Base-by-base conservation (phyloP, 441 rosid species). In the Erodium trifolium region DNA sequence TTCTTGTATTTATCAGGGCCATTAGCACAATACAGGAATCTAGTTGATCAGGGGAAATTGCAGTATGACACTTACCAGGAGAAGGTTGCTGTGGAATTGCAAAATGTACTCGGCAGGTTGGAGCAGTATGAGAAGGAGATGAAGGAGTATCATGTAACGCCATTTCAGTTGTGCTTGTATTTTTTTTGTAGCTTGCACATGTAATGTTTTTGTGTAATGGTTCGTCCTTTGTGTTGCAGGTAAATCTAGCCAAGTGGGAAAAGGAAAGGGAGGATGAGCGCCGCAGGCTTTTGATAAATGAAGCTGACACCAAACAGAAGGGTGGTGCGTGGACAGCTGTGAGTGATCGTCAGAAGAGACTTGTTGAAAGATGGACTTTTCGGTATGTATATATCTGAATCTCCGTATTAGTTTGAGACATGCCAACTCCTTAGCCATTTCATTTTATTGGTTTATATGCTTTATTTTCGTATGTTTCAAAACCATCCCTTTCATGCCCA, bases 61-160 rank as follows among this genome's bases (percentile, higher is more conserved):
- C 88, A 79, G 78, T 83, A 84, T 65, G 98, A 93, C 79, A 86
- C 84, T 35, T 68, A 82, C 81, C 97, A 93, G 83, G 96, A 90
- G 77, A 81, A 59, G 65, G 82, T 93, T 35, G 94, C 90, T 72
- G 63, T 82, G 63, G 84, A 91, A 55, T 82, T 93, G 55, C 84
- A 89, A 18, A 84, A 85, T 69, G 72, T 93, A 77, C 84, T 84
- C 41, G 83, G 84, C 70, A 83, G 91, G 83, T 78, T 93, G 76
- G 87, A 89, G 68, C 87, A 85, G 69, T 93, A 87, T 53, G 94
- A 89, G 82, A 86, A 80, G 41, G 86, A 90, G 67, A 93, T 90
- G 98, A 88, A 87, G 78, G 87, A 82, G 45, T 89, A 87, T 82
- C 90, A 87, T 77, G 98, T 90, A 85, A 34, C 11, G 10, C 64